Percentiles rank a stretch among this genome's conserved stretches.
Conservation (phyloP, 768 basidiomycete species). For the Lactarius tabidus region DNA sequence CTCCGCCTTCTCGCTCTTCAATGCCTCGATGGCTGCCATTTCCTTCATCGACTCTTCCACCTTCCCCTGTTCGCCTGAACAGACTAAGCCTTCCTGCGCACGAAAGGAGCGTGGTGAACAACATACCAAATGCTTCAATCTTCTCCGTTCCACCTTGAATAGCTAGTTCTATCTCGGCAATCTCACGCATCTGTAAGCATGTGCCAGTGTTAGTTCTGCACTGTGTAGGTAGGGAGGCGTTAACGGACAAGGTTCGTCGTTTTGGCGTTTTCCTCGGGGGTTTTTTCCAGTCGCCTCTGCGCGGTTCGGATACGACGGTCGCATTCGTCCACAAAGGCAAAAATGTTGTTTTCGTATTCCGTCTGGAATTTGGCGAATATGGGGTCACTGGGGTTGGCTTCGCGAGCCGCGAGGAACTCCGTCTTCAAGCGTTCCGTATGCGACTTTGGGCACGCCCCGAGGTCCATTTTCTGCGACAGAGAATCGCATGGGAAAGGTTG, state of each 20-base stretch:
- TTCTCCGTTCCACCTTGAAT: slow-evolving; percentile 99
- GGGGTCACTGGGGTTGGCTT: slow-evolving; percentile 73
- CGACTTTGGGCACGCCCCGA: slow-evolving; percentile 95
- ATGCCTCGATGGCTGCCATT: slow-evolving; percentile 93
- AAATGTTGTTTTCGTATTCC: slow-evolving; percentile 95
- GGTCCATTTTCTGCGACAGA: slow-evolving; percentile 91
- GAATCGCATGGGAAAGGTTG: not conserved
- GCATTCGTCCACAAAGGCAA: slow-evolving; percentile 96
- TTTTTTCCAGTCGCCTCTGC: slow-evolving; percentile 95
- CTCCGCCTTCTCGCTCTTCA: slow-evolving; percentile 93
- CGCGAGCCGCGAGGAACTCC: slow-evolving; percentile 78
- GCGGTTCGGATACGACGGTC: slow-evolving; percentile 93
- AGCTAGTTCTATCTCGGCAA: slow-evolving; percentile 97
- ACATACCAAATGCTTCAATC: slow-evolving; percentile 85
- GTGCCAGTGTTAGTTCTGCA: not conserved
- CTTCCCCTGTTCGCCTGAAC: slow-evolving; percentile 91
- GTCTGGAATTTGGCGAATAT: slow-evolving; percentile 83
- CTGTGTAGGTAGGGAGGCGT: not conserved
- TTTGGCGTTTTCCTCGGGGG: slow-evolving; percentile 98
- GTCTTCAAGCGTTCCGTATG: slow-evolving; percentile 93
- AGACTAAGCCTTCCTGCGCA: slow-evolving; percentile 7
- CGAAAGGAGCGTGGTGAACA: slow-evolving; percentile 9
- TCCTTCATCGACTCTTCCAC: slow-evolving; percentile 99
- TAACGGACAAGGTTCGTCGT: slow-evolving; percentile 84
- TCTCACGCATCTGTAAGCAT: slow-evolving; percentile 83